Conservation (phyloP, 805 yeast genomes). For the Yarrowia divulgata region DNA sequence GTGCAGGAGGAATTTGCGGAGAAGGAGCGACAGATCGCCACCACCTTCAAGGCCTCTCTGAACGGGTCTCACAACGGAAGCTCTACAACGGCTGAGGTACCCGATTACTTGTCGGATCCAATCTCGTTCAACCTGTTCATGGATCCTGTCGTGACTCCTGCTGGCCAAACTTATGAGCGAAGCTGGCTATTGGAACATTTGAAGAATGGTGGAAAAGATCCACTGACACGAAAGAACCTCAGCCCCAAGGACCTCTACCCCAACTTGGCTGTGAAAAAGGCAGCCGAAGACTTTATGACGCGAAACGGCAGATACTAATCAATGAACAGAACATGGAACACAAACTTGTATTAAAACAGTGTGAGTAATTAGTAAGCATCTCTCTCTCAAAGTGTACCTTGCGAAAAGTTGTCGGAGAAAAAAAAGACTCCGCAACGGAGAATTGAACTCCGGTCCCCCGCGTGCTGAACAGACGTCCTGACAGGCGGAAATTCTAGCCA, state of each 20-base stretch:
- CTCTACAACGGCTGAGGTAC: slow-evolving; percentile 46
- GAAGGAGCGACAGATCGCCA: neutral
- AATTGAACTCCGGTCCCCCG: slow-evolving; percentile 39
- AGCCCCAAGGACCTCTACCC: slow-evolving; percentile 53
- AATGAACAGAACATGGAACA: neutral
- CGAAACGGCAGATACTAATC: slow-evolving; percentile 4
- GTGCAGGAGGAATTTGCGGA: slow-evolving; percentile 13
- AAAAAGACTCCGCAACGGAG: too few species aligned
- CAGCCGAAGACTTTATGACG: slow-evolving; percentile 48
- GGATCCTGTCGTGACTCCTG: slow-evolving; percentile 57
- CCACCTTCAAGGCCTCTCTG: slow-evolving; percentile 1
- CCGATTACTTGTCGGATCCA: slow-evolving; percentile 54
- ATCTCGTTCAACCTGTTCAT: slow-evolving; percentile 53
- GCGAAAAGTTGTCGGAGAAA: too few species aligned
- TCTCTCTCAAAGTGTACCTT: too few species aligned
- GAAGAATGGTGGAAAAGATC: slow-evolving; percentile 52
- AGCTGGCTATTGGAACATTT: slow-evolving; percentile 53
- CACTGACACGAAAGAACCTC: slow-evolving; percentile 53
- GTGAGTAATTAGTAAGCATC: too few species aligned
- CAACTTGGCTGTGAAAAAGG: slow-evolving; percentile 53
- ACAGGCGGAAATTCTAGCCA: slow-evolving; percentile 54
- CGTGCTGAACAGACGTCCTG: slow-evolving; percentile 42
- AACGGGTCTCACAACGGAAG: neutral
- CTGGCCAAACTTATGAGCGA: slow-evolving; percentile 56
- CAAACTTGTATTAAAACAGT: too few species aligned